Conservation (phyloP, 257 asterid genomes). For the Petunia axillaris region DNA sequence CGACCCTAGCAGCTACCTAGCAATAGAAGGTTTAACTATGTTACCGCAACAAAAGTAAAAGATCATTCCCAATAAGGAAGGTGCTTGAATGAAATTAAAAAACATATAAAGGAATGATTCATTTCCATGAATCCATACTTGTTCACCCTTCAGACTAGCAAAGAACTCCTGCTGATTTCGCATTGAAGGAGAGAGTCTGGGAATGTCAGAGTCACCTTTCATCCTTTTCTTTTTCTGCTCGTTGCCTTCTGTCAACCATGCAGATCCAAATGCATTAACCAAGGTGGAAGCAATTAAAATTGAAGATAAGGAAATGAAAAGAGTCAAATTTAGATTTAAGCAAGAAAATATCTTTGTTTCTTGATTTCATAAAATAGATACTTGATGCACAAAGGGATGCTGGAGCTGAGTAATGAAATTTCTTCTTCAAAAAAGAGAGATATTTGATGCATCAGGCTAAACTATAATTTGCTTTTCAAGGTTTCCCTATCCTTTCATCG, state of each 20-base stretch:
- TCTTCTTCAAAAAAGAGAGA: too few species aligned
- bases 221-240: conserved; percentile 89
- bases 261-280: conserved; percentile 29
- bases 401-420: too few species aligned
- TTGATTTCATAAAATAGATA: neutral
- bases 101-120: neutral
- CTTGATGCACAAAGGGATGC: neutral
- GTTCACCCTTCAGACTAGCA: conserved; percentile 94
- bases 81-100: neutral
- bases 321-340: neutral
- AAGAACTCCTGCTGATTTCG: conserved; percentile 75
- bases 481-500: neutral
- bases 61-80: neutral
- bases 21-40: neutral
- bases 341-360: neutral
- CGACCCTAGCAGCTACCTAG: conserved; percentile 96
- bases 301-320: neutral
- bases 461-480: neutral
- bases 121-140: conserved; percentile 48
- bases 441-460: conserved; percentile 7
- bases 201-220: conserved; percentile 76
- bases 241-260: conserved; percentile 63
- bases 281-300: conserved; percentile 4
- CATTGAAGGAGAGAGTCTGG: conserved; percentile 65
- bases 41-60: neutral